Percentiles rank a stretch among this genome's conserved stretches.
phyloP scores from a whole-genome alignment of 768 basidiomycete species.

The Lepiota subincarnata region DNA sequence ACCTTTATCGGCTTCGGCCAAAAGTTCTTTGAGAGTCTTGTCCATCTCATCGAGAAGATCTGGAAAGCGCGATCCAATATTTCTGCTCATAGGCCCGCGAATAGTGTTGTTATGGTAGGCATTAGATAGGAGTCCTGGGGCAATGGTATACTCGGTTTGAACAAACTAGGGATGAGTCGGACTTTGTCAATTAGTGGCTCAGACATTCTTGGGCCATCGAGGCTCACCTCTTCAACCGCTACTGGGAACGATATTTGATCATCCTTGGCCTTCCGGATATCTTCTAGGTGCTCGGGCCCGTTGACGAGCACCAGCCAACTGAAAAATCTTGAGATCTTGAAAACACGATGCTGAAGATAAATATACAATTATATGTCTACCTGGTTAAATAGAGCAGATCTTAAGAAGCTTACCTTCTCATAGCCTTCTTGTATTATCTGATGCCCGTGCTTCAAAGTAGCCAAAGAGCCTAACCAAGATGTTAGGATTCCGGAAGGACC shows the following conservation, averaged over 20 bases:
- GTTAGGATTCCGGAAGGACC: neutral
- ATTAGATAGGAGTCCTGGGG: constrained; percentile 24
- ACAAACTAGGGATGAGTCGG: constrained; percentile 19
- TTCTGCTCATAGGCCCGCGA: constrained; percentile 30
- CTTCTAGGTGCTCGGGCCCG: constrained; percentile 40
- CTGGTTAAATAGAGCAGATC: neutral
- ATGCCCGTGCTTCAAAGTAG: constrained; percentile 18
- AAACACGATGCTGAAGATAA: constrained; percentile 16
- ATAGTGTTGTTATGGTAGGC: constrained; percentile 35
- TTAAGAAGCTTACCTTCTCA: constrained; percentile 12
- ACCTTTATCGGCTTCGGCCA: neutral
- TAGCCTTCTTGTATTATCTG: constrained; percentile 24
- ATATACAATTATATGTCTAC: neutral
- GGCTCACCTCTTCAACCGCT: constrained; percentile 25
- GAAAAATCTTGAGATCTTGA: constrained; percentile 18
- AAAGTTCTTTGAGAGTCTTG: constrained; percentile 31
- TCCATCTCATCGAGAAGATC: constrained; percentile 45
- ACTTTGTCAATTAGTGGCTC: neutral
- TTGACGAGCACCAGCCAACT: constrained; percentile 28
- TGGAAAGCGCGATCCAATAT: constrained; percentile 28
- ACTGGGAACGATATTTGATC: constrained; percentile 26
- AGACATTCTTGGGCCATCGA: constrained; percentile 14
- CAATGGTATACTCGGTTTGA: constrained; percentile 33
- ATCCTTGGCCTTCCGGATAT: constrained; percentile 36
- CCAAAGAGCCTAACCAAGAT: neutral